Conservation (phyloP, 352 stramenopile genomes). For the Stephanocyclus meneghinianus region DNA sequence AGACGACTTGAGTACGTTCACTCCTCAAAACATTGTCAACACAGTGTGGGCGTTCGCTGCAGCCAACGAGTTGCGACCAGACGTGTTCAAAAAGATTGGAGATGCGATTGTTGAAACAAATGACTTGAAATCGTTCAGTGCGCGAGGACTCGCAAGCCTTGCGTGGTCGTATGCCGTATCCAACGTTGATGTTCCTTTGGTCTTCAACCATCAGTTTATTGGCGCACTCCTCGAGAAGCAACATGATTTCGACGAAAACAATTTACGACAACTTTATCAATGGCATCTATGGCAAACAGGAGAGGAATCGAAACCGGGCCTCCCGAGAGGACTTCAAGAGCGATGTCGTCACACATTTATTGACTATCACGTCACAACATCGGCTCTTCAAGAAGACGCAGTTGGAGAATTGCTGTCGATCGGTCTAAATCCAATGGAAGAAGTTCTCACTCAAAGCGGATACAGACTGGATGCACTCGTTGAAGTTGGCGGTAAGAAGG, state of each 20-base stretch:
- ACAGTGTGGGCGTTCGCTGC: slow-evolving; percentile 18
- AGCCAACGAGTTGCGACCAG: background rate
- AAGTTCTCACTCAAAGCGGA: slow-evolving; percentile 2
- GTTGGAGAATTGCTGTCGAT: slow-evolving; percentile 4
- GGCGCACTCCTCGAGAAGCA: slow-evolving; percentile 5
- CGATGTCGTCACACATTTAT: slow-evolving; percentile 15
- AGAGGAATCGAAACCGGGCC: slow-evolving; percentile 10
- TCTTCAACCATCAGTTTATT: slow-evolving; percentile 10
- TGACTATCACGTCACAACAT: background rate
- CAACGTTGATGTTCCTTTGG: background rate
- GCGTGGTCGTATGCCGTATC: slow-evolving; percentile 6
- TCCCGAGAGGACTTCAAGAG: slow-evolving; percentile 11
- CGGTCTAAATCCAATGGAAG: slow-evolving; percentile 4
- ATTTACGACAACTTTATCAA: slow-evolving; percentile 32
- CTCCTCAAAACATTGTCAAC: slow-evolving; percentile 11
- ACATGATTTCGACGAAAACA: slow-evolving; percentile 4
- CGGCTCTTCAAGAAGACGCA: slow-evolving; percentile 9
- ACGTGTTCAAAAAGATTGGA: background rate
- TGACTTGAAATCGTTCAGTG: background rate
- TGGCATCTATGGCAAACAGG: slow-evolving; percentile 37
- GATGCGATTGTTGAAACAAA: background rate
- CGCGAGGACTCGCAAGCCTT: background rate
- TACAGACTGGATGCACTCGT: slow-evolving; percentile 16
- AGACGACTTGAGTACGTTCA: background rate
- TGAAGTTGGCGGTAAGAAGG: slow-evolving; percentile 7